phyloP scores from a whole-genome alignment of 139 green algal genomes.

The Gonium pectorale region DNA sequence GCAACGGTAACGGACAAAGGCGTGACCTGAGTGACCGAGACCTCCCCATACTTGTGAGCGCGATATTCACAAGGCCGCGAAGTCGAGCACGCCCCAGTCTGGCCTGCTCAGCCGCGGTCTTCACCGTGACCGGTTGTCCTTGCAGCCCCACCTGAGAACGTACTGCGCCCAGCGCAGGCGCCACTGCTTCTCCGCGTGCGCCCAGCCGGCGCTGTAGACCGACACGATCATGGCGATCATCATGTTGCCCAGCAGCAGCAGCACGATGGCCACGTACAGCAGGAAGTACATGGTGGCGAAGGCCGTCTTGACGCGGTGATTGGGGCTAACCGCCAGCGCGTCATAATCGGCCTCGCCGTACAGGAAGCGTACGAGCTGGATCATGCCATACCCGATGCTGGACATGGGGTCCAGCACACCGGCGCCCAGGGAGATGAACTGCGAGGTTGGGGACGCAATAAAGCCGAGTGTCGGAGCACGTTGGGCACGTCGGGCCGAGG shows the following conservation, averaged over 20 bases:
- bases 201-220: constrained; percentile 3
- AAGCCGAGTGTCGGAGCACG: no score
- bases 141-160: constrained; percentile 43
- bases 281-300: constrained; percentile 67
- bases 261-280: constrained; percentile 57
- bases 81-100: no score
- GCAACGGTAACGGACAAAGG: no score
- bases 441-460: no score
- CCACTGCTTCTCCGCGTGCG: constrained; percentile 43
- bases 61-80: no score
- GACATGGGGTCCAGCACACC: constrained; percentile 6
- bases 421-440: neutral
- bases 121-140: no score
- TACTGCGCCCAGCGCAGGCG: constrained; percentile 59
- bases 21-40: no score
- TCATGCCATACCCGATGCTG: constrained; percentile 44
- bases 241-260: constrained; percentile 64
- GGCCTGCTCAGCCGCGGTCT: no score
- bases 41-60: no score
- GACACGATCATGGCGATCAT: constrained; percentile 56
- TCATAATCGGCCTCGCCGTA: constrained; percentile 63
- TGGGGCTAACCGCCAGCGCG: constrained; percentile 37
- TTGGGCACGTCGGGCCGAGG: no score
- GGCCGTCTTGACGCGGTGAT: constrained; percentile 43
- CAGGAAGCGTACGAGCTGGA: constrained; percentile 52